phyloP scores from a whole-genome alignment of 345 rosid genomes.

The Aethionema arabicum region DNA sequence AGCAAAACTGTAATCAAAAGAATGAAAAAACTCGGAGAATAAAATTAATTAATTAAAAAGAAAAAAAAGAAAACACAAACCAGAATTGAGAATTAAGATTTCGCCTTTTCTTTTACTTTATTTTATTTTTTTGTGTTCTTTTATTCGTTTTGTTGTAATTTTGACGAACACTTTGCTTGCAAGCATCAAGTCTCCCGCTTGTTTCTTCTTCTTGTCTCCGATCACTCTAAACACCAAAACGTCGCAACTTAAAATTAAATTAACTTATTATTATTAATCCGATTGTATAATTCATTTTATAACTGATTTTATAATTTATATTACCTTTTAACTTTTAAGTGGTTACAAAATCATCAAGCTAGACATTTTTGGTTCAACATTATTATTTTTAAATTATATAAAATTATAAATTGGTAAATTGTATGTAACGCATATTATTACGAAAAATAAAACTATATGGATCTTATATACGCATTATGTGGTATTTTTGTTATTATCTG shows the following conservation, averaged over 20 bases:
- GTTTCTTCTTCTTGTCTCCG: conserved; percentile 30
- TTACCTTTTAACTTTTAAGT: no score
- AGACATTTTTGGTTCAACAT: no score
- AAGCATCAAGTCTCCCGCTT: conserved; percentile 40
- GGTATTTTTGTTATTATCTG: no score
- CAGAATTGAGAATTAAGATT: neutral
- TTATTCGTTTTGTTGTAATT: neutral
- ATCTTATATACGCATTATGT: no score
- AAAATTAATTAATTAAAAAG: neutral
- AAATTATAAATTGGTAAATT: no score
- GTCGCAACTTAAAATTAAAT: neutral
- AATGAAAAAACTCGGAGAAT: conserved; percentile 9
- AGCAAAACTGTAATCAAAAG: conserved; percentile 13
- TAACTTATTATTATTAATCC: neutral
- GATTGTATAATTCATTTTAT: no score
- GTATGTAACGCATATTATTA: no score
- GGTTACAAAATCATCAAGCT: neutral
- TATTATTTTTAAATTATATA: no score
- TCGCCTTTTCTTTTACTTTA: conserved; percentile 26
- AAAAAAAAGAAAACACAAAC: neutral
- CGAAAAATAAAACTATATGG: no score
- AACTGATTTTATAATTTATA: no score
- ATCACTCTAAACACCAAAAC: neutral
- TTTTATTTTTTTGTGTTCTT: neutral
- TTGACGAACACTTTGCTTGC: conserved; percentile 37